Base-by-base conservation (phyloP, 106 monocot genomes). In the Acanthochlamys bracteata region DNA sequence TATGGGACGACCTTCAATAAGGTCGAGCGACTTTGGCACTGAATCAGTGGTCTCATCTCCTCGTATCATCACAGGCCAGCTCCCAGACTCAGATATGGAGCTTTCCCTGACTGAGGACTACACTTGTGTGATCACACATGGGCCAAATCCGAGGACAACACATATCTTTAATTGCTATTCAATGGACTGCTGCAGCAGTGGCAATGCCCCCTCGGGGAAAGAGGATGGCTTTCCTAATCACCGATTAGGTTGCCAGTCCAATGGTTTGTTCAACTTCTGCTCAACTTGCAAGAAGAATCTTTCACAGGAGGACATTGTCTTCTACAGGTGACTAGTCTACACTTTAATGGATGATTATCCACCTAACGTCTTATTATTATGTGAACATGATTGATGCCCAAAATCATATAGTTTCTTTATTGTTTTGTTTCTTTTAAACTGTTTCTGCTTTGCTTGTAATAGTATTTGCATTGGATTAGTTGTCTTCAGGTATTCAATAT, bases 81-180 rank as follows among this genome's bases (percentile, higher is more conserved):
- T 74, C 10, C 54, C 77, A 15, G 51, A 57, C 15, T 53, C 20
- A n/a, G 88, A 78, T 56, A 84, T 79, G 75, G 88, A 84, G 69
- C 55, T 79, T 15, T 84, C 81, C 0, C 53, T 54, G 7, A 16
- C 19, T 14, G 89, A 89, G 74, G 84, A 89, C 57, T 84, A 89
- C 66, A 89, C 89, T 15, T 85, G 89, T 41, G 82, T 84, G 54
- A 89, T 89, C 59, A 41, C 66, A 0, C 82, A 79, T 13, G 82
- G 86, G 3, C 86, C 86, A 15, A 75, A 79, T 58, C 75, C 78
- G 49, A 86, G 57, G 58, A 82, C 63, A 14, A 86, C 75, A 8
- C 86, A 86, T 55, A 86, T 89, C 39, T 89, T 89, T 49, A 76
- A 89, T 17, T 69, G 82, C 33, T 79, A 64, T 63, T 53, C 82